Evolutionary conservation across 2,329 filamentous ascomycete species (phyloP), one percentile per base, ranked within the genome.

Genomic region (Clonostachys sp.): DNA sequence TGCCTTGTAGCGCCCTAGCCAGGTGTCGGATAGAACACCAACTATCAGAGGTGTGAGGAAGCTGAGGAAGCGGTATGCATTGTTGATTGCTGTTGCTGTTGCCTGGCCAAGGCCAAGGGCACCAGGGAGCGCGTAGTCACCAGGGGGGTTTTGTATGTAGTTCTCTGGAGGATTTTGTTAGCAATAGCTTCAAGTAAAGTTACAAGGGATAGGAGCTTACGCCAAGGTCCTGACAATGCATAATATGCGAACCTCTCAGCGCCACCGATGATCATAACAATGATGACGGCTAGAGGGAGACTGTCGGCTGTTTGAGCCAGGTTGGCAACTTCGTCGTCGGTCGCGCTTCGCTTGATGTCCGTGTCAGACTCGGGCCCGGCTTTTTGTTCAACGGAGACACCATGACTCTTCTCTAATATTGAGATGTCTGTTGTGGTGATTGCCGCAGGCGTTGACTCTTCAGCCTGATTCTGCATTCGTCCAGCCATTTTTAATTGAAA

Each of bases 1-100:
- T 3, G 81, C 80, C 59, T 78, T 80, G 63, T 78, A 83, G 54
- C 81, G 78, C 47, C 81, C 81, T 14, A 81, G 66, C 59, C 80
- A 81, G 36, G 77, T 74, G 57, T 85, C 81, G 20, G 81, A 78
- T 47, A 83, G 59, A 47, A 80, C 74, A 44, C 78, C 81, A 60
- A 79, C 76, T 20, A 78, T 47, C 35, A 83, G 75, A 5, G 81
- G 80, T n/a, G 77, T 78, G 34, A 79, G 61, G 50, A 72, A 77
- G 14, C 65, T 64, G 47, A 70, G 67, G 41, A 77, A 63, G 41
- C 70, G 66, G 50, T 77, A 77, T 20, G 65, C 71, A 48, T 74
- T 75, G 44, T 65, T 67, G 7, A 79, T 64, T 6, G 61, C 68
- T 7, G 72, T 73, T 5, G 76, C 75, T 6, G 63, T 69, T 8